These are phyloP conservation scores for Guyanaporus albipodus DNA, from an alignment of 768 basidiomycete species.

Conservation along the genomic window DNA sequence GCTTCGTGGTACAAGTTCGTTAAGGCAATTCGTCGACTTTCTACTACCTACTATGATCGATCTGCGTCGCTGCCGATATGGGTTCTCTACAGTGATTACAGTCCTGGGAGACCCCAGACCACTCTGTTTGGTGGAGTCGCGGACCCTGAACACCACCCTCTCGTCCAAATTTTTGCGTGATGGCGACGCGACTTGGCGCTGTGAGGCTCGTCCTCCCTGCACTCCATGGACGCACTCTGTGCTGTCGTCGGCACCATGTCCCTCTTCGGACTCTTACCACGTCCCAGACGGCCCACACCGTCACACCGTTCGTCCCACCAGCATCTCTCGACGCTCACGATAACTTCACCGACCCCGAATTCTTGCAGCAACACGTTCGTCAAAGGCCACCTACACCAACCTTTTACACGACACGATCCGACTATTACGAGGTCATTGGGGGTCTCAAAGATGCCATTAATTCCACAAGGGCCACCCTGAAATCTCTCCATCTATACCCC, in stretches of 20 bases:
- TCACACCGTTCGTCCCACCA: conserved; percentile 23
- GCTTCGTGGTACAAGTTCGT: too few species aligned
- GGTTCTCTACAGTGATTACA: too few species aligned
- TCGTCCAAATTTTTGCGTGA: conserved; percentile 6
- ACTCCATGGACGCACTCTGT: conserved; percentile 6
- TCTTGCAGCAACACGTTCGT: conserved; percentile 4
- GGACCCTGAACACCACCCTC: conserved; percentile 19
- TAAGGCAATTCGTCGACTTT: too few species aligned
- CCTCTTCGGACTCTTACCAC: conserved; percentile 10
- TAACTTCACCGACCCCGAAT: conserved; percentile 3
- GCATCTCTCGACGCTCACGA: conserved; percentile 20
- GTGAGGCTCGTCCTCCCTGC: conserved; percentile 4
- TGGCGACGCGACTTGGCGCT: conserved; percentile 9
- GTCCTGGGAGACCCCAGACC: conserved; percentile 11
- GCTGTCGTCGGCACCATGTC: background rate
- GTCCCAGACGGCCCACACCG: conserved; percentile 1
- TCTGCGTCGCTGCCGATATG: too few species aligned
- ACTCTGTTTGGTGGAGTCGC: background rate
- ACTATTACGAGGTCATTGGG: conserved; percentile 69
- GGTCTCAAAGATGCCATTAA: conserved; percentile 62
- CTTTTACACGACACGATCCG: conserved; percentile 79
- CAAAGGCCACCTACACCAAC: conserved; percentile 60
- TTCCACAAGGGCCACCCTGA: conserved; percentile 55
- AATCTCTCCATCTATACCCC: conserved; percentile 66
- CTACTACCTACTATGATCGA: too few species aligned